Percentiles rank a stretch among this genome's conserved stretches.
phyloP scores from a whole-genome alignment of 768 basidiomycete species.

The Pleurotus tuber-regium region DNA sequence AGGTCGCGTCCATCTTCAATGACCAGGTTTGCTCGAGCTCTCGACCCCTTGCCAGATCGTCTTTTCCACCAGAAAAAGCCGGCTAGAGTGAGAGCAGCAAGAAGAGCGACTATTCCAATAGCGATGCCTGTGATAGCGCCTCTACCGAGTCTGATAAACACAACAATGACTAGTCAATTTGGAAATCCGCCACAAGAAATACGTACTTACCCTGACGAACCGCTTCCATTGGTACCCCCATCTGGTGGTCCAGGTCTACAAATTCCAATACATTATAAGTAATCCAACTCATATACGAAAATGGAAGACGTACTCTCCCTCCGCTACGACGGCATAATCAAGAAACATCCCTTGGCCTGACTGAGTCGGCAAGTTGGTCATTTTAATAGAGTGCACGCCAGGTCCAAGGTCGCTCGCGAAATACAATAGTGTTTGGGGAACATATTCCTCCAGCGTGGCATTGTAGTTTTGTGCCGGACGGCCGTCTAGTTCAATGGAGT shows the following conservation, averaged over 20 bases:
- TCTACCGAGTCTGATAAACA: neutral
- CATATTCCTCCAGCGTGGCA: constrained; percentile 2
- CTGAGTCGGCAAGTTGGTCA: constrained; percentile 1
- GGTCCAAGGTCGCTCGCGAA: constrained; percentile 10
- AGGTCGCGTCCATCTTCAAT: neutral
- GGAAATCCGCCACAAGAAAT: neutral
- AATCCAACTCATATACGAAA: too few relatives aligned
- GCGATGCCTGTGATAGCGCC: constrained; percentile 5
- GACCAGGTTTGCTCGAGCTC: neutral
- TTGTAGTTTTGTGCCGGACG: neutral
- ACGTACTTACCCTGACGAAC: neutral
- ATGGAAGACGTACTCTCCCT: neutral
- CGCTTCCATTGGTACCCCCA: too few relatives aligned
- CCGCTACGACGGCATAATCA: constrained; percentile 10
- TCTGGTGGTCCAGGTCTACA: neutral
- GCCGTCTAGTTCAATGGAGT: constrained; percentile 9
- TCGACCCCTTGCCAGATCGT: neutral
- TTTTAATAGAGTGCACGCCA: neutral
- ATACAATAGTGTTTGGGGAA: constrained; percentile 3
- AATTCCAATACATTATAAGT: neutral
- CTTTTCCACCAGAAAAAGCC: constrained; percentile 3
- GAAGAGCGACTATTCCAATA: neutral
- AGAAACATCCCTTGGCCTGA: constrained; percentile 1
- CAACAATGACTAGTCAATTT: too few relatives aligned
- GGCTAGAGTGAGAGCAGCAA: neutral